These are phyloP conservation scores for Torrubiella hemipterigena DNA, from an alignment of 2,329 filamentous ascomycete species.

Conservation along the genomic window DNA sequence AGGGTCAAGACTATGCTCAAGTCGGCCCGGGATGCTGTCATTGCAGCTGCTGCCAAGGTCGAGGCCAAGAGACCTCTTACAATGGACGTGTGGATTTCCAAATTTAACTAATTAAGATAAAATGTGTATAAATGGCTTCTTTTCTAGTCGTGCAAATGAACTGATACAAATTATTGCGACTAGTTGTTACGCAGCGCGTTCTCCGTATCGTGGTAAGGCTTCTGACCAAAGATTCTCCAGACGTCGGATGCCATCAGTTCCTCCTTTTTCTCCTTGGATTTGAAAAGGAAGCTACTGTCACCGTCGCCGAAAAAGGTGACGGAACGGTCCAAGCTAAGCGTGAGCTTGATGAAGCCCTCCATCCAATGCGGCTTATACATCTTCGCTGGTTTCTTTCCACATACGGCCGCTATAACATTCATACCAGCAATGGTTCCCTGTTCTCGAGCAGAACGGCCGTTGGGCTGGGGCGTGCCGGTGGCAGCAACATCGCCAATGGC, in stretches of 20 bases:
- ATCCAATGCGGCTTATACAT: conserved; percentile 30
- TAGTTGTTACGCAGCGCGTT: background rate
- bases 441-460: conserved; percentile 39
- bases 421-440: conserved; percentile 41
- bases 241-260: conserved; percentile 29
- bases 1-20: conserved; percentile 15
- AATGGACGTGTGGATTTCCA: conserved; percentile 30
- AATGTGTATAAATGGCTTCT: too few species aligned
- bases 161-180: too few species aligned
- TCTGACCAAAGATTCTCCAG: conserved; percentile 31
- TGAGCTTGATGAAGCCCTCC: conserved; percentile 40
- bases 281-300: conserved; percentile 28
- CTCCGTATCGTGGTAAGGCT: conserved; percentile 28
- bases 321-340: conserved; percentile 35
- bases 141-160: too few species aligned
- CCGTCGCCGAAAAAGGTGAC: conserved; percentile 30
- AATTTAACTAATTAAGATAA: background rate
- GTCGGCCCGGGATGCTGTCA: conserved; percentile 19
- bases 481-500: conserved; percentile 53
- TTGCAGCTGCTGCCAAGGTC: conserved; percentile 15
- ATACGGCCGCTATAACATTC: conserved; percentile 38
- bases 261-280: conserved; percentile 26
- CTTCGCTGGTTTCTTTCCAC: conserved; percentile 23
- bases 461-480: conserved; percentile 31
- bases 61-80: conserved; percentile 19